Evolutionary conservation across 257 asterid species (phyloP), one percentile per base, ranked within the genome.

Genomic region (Perilla frutescens): DNA sequence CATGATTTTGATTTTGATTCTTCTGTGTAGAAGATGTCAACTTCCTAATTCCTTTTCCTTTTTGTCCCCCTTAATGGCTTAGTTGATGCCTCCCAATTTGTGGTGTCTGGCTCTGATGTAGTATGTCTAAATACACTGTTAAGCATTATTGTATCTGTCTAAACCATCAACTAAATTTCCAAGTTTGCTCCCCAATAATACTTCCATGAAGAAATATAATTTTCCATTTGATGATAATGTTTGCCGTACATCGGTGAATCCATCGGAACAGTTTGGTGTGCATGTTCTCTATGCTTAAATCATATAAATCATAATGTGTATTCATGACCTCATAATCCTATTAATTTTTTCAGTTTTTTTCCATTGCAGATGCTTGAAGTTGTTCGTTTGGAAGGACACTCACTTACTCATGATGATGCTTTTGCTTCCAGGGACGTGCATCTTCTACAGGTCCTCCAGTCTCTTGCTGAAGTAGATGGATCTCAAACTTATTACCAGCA

Each of bases 311-410:
- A 20, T 20, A 20, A 1, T 20, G 26, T 20, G 26, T 4, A 3
- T 26, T 15, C 7, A 12, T 32, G 47, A 74, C 8, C 58, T 57
- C 53, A 49, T 11, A 20, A n/a, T 20, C 10, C 10, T 68, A 64
- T 7, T 66, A 1, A 11, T 13, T 20, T 2, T 59, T 6, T 41
- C 9, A 4, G 47, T 20, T 45, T 37, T 60, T 36, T 74, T 29
- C 71, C 47, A 32, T 67, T 72, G 45, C 79, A 92, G 98, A 85
- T 84, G 85, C 96, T 92, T 68, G 98, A 92, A 84, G 90, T 92
- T 64, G 82, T 92, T 71, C 88, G 98, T 39, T 90, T 92, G 50
- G 96, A 92, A 79, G 94, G 94, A 26, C 93, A 92, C 48, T 64
- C 88, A 2, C 71, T 85, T 39, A 77, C 82, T 61, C 90, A 81